These are phyloP conservation scores for Sonneratia caseolaris DNA, from an alignment of 345 rosid genomes.

Conservation along the genomic window DNA sequence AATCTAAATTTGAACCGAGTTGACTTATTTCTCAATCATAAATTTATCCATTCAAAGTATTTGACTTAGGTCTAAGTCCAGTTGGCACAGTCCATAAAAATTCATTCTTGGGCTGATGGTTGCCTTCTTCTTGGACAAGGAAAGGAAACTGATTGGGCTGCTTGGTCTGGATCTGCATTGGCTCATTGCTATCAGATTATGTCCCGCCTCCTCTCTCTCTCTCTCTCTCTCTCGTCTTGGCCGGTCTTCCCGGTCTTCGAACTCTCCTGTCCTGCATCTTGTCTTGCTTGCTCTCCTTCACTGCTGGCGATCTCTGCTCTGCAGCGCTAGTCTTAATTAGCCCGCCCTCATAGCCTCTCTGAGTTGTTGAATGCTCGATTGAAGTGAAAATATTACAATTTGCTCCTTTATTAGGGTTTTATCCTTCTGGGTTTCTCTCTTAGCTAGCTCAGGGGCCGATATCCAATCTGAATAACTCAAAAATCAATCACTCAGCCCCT, in stretches of 20 bases:
- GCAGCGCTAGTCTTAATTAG: neutral
- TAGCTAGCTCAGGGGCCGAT: neutral
- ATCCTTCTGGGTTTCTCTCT: neutral
- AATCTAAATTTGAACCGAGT: no score
- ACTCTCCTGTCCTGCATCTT: neutral
- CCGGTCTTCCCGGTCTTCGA: constrained; percentile 4
- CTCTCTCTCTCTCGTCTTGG: neutral
- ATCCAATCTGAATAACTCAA: no score
- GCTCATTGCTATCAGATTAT: neutral
- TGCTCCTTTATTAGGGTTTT: neutral
- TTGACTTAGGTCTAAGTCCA: no score
- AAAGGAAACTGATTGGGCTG: no score
- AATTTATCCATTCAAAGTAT: no score
- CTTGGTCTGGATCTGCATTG: no score
- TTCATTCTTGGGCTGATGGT: no score
- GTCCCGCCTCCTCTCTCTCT: neutral
- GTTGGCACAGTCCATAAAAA: no score
- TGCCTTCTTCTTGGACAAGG: no score
- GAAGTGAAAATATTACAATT: neutral
- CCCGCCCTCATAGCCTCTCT: neutral
- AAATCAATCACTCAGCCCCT: neutral
- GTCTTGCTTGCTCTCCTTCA: neutral
- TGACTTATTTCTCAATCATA: no score
- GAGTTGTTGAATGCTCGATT: neutral
- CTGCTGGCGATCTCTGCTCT: neutral